phyloP scores from a whole-genome alignment of 192 early-diverging fungal genomes.

The Podila epigama region DNA sequence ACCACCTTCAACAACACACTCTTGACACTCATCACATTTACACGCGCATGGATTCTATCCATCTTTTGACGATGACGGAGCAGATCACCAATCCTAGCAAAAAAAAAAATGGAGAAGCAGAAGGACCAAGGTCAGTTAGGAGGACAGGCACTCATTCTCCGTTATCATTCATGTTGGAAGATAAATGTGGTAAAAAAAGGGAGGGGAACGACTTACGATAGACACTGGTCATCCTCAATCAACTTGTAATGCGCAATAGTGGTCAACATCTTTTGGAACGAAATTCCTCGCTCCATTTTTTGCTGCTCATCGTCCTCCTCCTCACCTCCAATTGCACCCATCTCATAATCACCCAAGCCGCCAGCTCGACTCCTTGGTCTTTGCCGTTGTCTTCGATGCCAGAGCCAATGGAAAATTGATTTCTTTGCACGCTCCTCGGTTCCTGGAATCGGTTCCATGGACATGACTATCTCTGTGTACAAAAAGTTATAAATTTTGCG shows the following conservation, averaged over 20 bases:
- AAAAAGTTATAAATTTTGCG: constrained; percentile 54
- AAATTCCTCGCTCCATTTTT: constrained; percentile 31
- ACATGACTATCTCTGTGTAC: constrained; percentile 49
- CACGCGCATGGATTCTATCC: constrained; percentile 38
- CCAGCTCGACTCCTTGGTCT: background rate
- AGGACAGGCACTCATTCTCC: too few relatives aligned
- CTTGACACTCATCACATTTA: constrained; percentile 29
- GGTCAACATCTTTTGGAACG: constrained; percentile 62
- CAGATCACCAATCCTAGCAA: constrained; percentile 24
- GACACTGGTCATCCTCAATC: constrained; percentile 60
- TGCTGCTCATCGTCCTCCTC: background rate
- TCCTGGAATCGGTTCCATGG: constrained; percentile 46
- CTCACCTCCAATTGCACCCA: constrained; percentile 16
- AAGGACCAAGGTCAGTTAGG: too few relatives aligned
- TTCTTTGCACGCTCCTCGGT: background rate
- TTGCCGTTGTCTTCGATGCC: background rate
- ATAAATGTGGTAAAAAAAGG: background rate
- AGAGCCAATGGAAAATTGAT: constrained; percentile 17
- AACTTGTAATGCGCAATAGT: constrained; percentile 64
- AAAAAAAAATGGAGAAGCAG: background rate
- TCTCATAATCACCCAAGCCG: constrained; percentile 22
- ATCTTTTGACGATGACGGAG: constrained; percentile 46
- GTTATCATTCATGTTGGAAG: background rate
- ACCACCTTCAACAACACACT: constrained; percentile 25
- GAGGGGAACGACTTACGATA: constrained; percentile 14